Evolutionary conservation across 495 filamentous ascomycete genomes (phyloP).

Genomic region (Lichenothelia convexa): DNA sequence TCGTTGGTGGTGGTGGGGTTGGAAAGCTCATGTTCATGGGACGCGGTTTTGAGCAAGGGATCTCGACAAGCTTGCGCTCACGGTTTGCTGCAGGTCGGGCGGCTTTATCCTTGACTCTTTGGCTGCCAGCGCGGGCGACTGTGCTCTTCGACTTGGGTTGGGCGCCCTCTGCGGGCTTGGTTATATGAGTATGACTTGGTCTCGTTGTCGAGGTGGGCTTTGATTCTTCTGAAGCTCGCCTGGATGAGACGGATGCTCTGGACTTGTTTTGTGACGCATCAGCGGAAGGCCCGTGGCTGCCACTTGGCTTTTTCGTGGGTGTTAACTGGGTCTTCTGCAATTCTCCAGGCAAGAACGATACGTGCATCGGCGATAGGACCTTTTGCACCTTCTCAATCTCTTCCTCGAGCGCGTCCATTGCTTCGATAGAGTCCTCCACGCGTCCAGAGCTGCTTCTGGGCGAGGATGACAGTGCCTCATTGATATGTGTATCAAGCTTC

Average conservation of each 20-base stretch:
- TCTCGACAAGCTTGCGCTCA: constrained; percentile 11
- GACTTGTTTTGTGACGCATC: background rate
- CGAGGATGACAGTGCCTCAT: background rate
- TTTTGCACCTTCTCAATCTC: constrained; percentile 37
- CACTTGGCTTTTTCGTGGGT: background rate
- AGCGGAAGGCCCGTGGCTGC: background rate
- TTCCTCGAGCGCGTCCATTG: constrained; percentile 50
- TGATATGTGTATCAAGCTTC: too few species aligned
- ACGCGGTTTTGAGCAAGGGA: constrained; percentile 12
- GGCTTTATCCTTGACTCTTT: background rate
- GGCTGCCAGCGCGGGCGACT: constrained; percentile 1
- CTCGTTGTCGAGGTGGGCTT: background rate
- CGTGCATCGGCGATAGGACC: constrained; percentile 5
- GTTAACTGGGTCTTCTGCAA: background rate
- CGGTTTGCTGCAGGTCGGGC: background rate
- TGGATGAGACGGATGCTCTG: too few species aligned
- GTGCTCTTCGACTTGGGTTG: background rate
- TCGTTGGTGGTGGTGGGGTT: constrained; percentile 27
- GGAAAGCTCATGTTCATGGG: constrained; percentile 24
- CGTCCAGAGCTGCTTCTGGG: constrained; percentile 11
- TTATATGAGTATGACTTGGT: too few species aligned
- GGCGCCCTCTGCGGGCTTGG: too few species aligned
- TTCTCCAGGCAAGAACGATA: background rate
- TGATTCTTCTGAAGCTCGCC: background rate
- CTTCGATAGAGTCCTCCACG: constrained; percentile 53